Base-by-base conservation (phyloP, 805 yeast species). In the Starmerella sp. region DNA sequence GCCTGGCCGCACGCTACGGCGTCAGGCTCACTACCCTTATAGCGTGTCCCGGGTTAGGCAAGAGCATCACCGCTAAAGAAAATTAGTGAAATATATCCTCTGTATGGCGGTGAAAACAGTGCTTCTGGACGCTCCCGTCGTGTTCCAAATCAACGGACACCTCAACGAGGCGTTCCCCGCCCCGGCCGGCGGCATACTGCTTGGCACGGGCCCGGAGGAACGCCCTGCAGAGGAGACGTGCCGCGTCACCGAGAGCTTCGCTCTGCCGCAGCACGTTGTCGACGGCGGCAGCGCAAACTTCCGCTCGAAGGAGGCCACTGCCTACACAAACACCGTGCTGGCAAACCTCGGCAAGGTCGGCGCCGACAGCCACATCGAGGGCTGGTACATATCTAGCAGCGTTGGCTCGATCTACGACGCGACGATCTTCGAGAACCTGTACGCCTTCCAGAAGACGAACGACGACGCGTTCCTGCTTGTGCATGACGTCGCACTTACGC, bases 351-450 rank as follows among this genome's bases (percentile, higher is more conserved):
- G 75, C 63, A 76, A 75, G 54, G 78, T 81, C 58, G 83, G 83
- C 49, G 74, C 79, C 57, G 90, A 89, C 47, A 75, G 80, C 44
- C 85, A 82, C 65, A 75, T 82, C 57, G 78, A 82, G 59, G 96
- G 96, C 36, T 87, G 90, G 88, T 87, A 85, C 71, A 79, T 86
- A 66, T 75, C 84, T 45, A 76, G 88, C 32, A 72, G 74, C 51
- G 77, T 84, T 41, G 93, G 93, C 47, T 81, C 81, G 66, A 82
- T 81, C 66, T 78, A 82, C 64, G 80, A 82, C 57, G 79, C 79
- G 53, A 52, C 65, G 48, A 74, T 85, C 51, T 75, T 88, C 32
- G 95, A 87, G 63, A 76, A 81, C 41, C 75, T 87, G 71, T 78
- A 81, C 47, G 78, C 78, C 57, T 79, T 79, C 66, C 93, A 86